Evolutionary conservation across 768 basidiomycete species (phyloP).

Genomic region (Obba rivulosa): DNA sequence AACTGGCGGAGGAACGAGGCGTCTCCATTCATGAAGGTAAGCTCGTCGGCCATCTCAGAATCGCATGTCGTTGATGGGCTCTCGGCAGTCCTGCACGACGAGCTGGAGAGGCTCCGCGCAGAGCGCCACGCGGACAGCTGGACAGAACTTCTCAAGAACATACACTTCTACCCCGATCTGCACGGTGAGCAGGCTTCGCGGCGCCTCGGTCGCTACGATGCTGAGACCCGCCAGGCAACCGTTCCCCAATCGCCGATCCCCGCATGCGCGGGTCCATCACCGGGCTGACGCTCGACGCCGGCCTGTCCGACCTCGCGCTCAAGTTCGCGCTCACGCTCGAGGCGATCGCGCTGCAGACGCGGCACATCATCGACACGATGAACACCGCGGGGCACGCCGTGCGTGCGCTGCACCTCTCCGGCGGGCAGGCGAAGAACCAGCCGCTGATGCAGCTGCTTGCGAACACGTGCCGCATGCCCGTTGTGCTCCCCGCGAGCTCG

Average conservation of each 20-base stretch:
- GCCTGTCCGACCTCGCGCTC: conserved; percentile 75
- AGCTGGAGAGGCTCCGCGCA: conserved; percentile 59
- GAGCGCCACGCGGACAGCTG: conserved; percentile 53
- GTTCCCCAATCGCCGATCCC: conserved; percentile 95
- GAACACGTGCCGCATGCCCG: conserved; percentile 73
- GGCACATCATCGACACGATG: conserved; percentile 89
- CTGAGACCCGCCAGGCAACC: conserved; percentile 60
- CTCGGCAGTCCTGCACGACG: conserved; percentile 62
- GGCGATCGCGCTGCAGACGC: conserved; percentile 89
- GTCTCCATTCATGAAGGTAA: conserved; percentile 56
- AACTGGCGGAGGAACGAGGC: conserved; percentile 52
- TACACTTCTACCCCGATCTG: conserved; percentile 94
- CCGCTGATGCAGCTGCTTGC: conserved; percentile 87
- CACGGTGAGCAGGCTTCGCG: conserved; percentile 50
- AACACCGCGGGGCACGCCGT: conserved; percentile 84
- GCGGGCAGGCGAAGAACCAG: conserved; percentile 89
- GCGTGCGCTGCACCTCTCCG: conserved; percentile 83
- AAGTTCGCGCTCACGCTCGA: conserved; percentile 91
- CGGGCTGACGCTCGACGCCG: conserved; percentile 69
- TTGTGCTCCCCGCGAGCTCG: conserved; percentile 74
- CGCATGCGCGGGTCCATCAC: conserved; percentile 89
- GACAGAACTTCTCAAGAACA: conserved; percentile 83
- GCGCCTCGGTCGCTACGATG: not conserved
- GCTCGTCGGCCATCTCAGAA: conserved; percentile 8
- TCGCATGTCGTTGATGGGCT: not conserved